Conservation (phyloP, 129 eudicot species). For the Cynara cardunculus region DNA sequence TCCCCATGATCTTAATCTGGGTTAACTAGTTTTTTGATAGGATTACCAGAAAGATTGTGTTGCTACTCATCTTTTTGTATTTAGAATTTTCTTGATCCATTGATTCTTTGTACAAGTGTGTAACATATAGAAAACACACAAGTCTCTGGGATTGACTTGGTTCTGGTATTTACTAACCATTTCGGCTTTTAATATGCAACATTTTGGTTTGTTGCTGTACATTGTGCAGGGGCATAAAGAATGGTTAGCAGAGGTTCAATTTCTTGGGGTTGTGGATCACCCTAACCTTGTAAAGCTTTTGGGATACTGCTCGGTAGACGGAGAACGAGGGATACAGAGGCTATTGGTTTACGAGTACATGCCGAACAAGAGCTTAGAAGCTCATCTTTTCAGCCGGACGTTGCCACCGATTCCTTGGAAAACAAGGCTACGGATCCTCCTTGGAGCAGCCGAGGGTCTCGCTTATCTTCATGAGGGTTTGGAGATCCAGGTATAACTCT, state of each 20-base stretch:
- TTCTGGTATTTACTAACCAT: background rate
- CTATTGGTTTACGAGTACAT: slow-evolving; percentile 73
- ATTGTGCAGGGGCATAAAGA: slow-evolving; percentile 75
- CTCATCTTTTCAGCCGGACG: slow-evolving; percentile 57
- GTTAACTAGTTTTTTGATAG: background rate
- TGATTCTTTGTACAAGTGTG: background rate
- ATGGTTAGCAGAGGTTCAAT: slow-evolving; percentile 87
- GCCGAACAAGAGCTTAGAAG: slow-evolving; percentile 72
- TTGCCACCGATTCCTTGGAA: slow-evolving; percentile 54
- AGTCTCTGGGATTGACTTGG: background rate
- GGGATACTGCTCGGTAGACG: slow-evolving; percentile 73
- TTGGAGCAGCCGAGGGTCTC: slow-evolving; percentile 76
- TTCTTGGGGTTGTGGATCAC: slow-evolving; percentile 71
- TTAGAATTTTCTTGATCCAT: too few relatives aligned
- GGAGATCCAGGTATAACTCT: slow-evolving; percentile 61
- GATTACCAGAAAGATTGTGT: background rate
- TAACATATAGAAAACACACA: background rate
- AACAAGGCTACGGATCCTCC: slow-evolving; percentile 56
- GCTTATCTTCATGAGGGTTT: slow-evolving; percentile 68
- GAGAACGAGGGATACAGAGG: slow-evolving; percentile 87
- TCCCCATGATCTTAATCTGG: background rate
- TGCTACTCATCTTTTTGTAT: too few relatives aligned
- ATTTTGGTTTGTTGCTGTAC: background rate
- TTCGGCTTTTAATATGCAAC: background rate
- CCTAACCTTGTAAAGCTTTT: slow-evolving; percentile 86